Conservation (phyloP, 345 rosid species). For the Citrus trifoliata region DNA sequence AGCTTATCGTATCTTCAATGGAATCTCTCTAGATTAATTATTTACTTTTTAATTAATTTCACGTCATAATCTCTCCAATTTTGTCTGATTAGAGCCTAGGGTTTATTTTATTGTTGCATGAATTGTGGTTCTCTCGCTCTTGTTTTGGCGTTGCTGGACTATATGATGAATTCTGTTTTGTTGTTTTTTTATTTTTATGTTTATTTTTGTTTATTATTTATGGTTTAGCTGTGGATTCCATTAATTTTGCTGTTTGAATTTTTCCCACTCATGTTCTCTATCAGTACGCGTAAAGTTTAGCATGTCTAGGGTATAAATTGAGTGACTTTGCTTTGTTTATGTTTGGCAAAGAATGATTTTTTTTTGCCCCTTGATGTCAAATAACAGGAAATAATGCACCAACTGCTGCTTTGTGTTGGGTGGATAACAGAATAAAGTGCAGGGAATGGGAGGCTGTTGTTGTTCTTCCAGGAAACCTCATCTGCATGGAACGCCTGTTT, state of each 20-base stretch:
- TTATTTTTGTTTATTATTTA: neutral
- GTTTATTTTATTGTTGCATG: neutral
- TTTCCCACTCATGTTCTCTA: neutral
- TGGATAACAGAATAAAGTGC: slow-evolving; percentile 24
- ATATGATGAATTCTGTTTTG: neutral
- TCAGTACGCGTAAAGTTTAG: neutral
- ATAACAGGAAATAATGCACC: slow-evolving; percentile 33
- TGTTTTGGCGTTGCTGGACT: too few species aligned
- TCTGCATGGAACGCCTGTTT: slow-evolving; percentile 74
- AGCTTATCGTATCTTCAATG: neutral
- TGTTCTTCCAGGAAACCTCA: slow-evolving; percentile 76
- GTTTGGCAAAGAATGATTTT: neutral
- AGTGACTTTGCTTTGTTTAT: neutral
- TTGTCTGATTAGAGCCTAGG: slow-evolving; percentile 28
- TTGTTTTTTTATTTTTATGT: too few species aligned
- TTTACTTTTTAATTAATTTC: neutral
- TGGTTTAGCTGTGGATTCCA: neutral
- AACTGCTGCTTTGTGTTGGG: slow-evolving; percentile 12
- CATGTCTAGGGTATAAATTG: neutral
- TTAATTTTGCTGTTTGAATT: neutral
- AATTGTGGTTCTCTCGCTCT: neutral
- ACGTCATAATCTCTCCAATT: neutral
- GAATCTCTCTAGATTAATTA: neutral
- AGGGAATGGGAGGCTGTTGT: slow-evolving; percentile 90
- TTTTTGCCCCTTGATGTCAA: neutral